Base-by-base conservation (phyloP, 176 grass and related monocot genomes). In the Urochloa ruziziensis region DNA sequence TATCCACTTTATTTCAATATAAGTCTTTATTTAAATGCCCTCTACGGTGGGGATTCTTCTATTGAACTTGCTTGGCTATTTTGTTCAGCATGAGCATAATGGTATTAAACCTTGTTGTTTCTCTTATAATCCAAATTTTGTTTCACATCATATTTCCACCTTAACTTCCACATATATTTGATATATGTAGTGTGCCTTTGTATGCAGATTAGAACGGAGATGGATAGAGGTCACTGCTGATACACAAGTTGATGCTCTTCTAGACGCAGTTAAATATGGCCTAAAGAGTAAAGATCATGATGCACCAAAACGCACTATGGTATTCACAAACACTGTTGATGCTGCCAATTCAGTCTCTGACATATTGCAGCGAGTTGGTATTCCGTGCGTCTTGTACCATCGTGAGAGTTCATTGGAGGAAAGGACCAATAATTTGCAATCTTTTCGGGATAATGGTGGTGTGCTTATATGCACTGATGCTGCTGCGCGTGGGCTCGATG, bases 401-500 rank as follows among this genome's bases (percentile, higher is more conserved):
- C 89, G 91, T 65, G 91, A 94, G 63, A 95, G 82, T 70, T 87
- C 91, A 10, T 62, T 91, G 51, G 91, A 98, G 62, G 93, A 98
- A 86, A 86, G 91, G 82, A 46, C 87, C 51, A 75, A 79, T 17
- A 95, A 90, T 76, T 86, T 98, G 47, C 83, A 86, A 30, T 43
- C 39, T 74, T 98, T 98, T 25, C 70, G 82, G 63, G 91, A 92
- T 76, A 90, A 87, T 23, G 93, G 96, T 74, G 93, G 96, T 1
- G 87, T 98, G 60, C 89, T 98, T 57, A 93, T 98, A n/a, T 98
- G 96, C 75, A 98, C 96, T 32, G 96, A 98, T 90, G 93, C 96
- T 75, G 96, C 93, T 66, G 91, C 96, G 25, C 96, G 96, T 82
- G 96, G 96, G 30, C 81, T 98, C 37, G 96, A 98, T 70, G 89